Evolutionary conservation across 2,329 filamentous ascomycete species (phyloP).

Genomic region (Ustulina deusta): DNA sequence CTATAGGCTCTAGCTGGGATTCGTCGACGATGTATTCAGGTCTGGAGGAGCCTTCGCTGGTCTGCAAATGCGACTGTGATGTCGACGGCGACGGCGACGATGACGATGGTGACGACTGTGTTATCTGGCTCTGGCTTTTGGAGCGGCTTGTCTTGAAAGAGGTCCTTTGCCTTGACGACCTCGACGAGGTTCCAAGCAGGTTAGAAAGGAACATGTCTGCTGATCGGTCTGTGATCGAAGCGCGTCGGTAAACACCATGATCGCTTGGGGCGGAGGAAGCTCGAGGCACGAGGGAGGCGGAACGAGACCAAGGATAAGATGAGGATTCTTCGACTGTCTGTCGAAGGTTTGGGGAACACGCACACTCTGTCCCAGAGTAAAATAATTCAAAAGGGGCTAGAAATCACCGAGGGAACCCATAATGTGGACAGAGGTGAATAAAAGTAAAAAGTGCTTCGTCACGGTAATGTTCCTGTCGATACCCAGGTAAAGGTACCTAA

Average conservation of each 20-base stretch:
- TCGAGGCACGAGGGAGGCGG: neutral
- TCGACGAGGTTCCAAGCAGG: constrained; percentile 44
- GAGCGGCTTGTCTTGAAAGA: constrained; percentile 39
- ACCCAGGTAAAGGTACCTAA: neutral
- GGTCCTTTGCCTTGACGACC: constrained; percentile 42
- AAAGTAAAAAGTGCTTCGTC: neutral
- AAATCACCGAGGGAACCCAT: neutral
- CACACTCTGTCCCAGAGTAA: neutral
- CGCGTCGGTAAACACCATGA: constrained; percentile 39
- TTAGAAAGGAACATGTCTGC: constrained; percentile 47
- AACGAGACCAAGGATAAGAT: neutral
- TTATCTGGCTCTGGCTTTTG: constrained; percentile 34
- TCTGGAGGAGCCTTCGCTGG: constrained; percentile 39
- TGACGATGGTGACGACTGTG: constrained; percentile 30
- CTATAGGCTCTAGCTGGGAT: constrained; percentile 62
- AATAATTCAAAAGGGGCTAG: neutral
- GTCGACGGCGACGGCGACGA: constrained; percentile 37
- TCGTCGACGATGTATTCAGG: constrained; percentile 68
- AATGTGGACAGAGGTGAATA: neutral
- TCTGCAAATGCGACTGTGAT: constrained; percentile 36
- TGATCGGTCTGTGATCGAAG: constrained; percentile 35
- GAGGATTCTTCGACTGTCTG: neutral
- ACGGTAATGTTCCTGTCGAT: neutral
- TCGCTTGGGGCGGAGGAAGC: constrained; percentile 22
- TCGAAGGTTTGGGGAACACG: neutral